A percentile compares a stretch with the other conserved stretches of the same genome.
Evolutionary conservation across 192 early-diverging fungal species (phyloP).

Genomic region (Rhizophagus sp.): DNA sequence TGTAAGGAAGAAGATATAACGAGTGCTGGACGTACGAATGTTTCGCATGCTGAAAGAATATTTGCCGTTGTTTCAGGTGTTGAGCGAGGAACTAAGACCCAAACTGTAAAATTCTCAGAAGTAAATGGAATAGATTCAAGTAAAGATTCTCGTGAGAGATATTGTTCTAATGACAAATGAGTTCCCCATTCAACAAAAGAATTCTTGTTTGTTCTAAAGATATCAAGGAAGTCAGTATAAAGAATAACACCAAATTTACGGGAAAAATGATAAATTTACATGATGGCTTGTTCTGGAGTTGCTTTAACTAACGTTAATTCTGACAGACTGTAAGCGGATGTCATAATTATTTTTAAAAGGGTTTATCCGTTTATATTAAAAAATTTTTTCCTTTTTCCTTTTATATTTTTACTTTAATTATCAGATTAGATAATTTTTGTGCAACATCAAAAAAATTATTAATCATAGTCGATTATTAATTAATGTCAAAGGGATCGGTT

Average conservation of each 20-base stretch:
- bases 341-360: not conserved
- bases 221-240: not conserved
- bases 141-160: not conserved
- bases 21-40: conserved; percentile 5
- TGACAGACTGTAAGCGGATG: not conserved
- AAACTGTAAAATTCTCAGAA: conserved; percentile 13
- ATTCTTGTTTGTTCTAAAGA: conserved; percentile 7
- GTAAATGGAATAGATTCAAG: not conserved
- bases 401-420: too few species aligned
- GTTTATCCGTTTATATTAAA: too few species aligned
- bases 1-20: not conserved
- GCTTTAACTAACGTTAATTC: conserved; percentile 5
- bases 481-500: too few species aligned
- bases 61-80: not conserved
- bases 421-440: too few species aligned
- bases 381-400: too few species aligned
- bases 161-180: conserved; percentile 15
- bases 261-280: not conserved
- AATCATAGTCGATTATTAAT: too few species aligned
- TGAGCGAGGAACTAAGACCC: conserved; percentile 4
- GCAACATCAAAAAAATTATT: too few species aligned
- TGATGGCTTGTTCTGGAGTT: conserved; percentile 11
- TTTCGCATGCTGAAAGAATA: conserved; percentile 14
- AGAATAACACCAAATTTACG: not conserved
- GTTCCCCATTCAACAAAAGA: conserved; percentile 20